A percentile compares a stretch with the other conserved stretches of the same genome.
Evolutionary conservation across 2,329 filamentous ascomycete genomes (phyloP).

Genomic region (Lasiodiplodia theobromae): DNA sequence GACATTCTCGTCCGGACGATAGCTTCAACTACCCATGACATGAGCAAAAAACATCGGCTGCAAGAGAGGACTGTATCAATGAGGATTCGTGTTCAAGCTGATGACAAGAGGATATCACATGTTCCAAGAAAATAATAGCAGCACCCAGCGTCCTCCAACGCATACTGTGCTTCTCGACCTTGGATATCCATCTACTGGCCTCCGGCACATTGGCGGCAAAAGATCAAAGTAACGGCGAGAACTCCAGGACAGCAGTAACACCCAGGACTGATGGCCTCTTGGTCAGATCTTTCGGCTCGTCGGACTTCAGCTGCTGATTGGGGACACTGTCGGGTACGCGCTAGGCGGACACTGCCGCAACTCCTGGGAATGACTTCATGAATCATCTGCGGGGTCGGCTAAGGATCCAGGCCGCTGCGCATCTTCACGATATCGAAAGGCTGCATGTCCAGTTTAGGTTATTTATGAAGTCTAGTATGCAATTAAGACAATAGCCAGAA

Average conservation of each 20-base stretch:
- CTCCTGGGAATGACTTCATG: slow-evolving; percentile 13
- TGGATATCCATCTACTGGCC: not conserved
- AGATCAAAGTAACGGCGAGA: not conserved
- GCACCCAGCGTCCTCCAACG: not conserved
- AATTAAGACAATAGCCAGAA: not conserved
- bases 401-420: not conserved
- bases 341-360: not conserved
- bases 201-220: not conserved
- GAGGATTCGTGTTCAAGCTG: not conserved
- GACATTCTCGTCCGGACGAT: no score
- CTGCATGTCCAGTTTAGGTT: not conserved
- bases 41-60: no score
- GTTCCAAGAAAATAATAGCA: not conserved
- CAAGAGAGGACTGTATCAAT: not conserved
- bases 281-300: not conserved
- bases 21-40: no score
- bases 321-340: not conserved
- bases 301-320: not conserved
- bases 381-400: slow-evolving; percentile 11
- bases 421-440: not conserved
- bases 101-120: not conserved
- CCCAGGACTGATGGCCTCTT: not conserved
- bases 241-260: not conserved
- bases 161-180: not conserved
- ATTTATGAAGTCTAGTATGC: not conserved